These are phyloP conservation scores for Agaricales sp. DNA, from an alignment of 1,284 basidiomycete genomes.

Conservation along the genomic window DNA sequence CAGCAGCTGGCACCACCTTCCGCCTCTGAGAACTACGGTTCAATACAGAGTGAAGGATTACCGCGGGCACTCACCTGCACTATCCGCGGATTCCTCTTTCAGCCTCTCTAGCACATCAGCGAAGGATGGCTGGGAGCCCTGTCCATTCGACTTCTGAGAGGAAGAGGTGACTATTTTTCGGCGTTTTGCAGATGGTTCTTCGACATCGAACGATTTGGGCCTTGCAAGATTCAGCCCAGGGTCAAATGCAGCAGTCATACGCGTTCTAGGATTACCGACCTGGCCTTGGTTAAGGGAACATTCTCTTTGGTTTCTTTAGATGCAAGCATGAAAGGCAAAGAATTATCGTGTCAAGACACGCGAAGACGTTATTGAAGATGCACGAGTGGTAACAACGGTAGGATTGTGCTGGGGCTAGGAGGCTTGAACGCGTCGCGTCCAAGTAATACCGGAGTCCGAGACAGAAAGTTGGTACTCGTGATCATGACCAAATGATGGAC, in stretches of 20 bases:
- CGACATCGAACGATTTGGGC: background rate
- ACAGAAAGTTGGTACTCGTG: too few species aligned
- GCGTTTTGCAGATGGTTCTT: constrained; percentile 45
- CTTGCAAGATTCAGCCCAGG: background rate
- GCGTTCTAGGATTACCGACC: background rate
- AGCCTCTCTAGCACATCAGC: constrained; percentile 69
- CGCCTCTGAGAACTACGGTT: constrained; percentile 29
- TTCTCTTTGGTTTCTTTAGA: constrained; percentile 20
- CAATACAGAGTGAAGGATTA: background rate
- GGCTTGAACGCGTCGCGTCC: too few species aligned
- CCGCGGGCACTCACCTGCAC: constrained; percentile 25
- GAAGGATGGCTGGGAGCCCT: constrained; percentile 42
- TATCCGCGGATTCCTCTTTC: constrained; percentile 53
- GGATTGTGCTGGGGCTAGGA: too few species aligned
- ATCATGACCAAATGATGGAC: too few species aligned
- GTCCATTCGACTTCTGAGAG: constrained; percentile 26
- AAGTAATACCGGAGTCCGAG: too few species aligned
- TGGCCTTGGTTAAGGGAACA: constrained; percentile 10
- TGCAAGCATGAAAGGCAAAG: too few species aligned
- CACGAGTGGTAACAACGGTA: too few species aligned
- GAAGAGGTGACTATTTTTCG: constrained; percentile 38
- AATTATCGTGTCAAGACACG: too few species aligned
- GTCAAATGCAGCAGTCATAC: background rate
- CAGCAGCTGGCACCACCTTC: constrained; percentile 74
- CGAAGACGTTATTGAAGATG: too few species aligned